Conservation (phyloP, 768 basidiomycete genomes). For the Pulveroboletus ravenelii region DNA sequence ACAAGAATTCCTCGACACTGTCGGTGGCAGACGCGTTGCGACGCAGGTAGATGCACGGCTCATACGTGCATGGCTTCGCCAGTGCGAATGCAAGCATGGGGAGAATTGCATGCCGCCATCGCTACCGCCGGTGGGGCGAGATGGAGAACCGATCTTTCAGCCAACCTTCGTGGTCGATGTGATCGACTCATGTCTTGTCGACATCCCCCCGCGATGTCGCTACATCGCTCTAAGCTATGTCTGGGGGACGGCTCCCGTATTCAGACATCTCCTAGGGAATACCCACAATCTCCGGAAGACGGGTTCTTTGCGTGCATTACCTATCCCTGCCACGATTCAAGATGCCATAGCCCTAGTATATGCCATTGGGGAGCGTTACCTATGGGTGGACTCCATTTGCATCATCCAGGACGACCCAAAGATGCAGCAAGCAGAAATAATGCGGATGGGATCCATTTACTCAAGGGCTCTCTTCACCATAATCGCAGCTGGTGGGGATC, state of each 20-base stretch:
- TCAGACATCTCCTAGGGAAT: slow-evolving; percentile 8
- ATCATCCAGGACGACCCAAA: slow-evolving; percentile 18
- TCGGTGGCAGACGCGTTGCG: slow-evolving; percentile 10
- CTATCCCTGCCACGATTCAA: slow-evolving; percentile 19
- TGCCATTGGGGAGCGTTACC: slow-evolving; percentile 20
- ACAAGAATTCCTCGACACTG: neutral
- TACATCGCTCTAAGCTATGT: slow-evolving; percentile 25
- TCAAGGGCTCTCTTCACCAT: slow-evolving; percentile 15
- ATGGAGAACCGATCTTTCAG: neutral
- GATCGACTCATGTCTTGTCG: slow-evolving; percentile 12
- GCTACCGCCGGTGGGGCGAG: neutral
- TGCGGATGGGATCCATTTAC: slow-evolving; percentile 21
- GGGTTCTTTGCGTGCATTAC: neutral
- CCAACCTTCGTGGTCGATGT: slow-evolving; percentile 17
- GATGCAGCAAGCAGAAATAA: slow-evolving; percentile 17
- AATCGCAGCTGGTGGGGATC: slow-evolving; percentile 12
- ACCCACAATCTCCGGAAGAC: slow-evolving; percentile 4
- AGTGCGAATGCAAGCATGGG: slow-evolving; percentile 10
- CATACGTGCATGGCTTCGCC: slow-evolving; percentile 14
- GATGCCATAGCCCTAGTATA: slow-evolving; percentile 21
- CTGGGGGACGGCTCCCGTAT: slow-evolving; percentile 12
- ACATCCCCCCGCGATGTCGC: slow-evolving; percentile 16
- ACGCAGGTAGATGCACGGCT: slow-evolving; percentile 4
- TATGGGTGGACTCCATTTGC: slow-evolving; percentile 25
- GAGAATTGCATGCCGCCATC: slow-evolving; percentile 1